These are phyloP conservation scores for Cystobasidium slooffiae DNA, from an alignment of 1,284 basidiomycete species.

Conservation along the genomic window DNA sequence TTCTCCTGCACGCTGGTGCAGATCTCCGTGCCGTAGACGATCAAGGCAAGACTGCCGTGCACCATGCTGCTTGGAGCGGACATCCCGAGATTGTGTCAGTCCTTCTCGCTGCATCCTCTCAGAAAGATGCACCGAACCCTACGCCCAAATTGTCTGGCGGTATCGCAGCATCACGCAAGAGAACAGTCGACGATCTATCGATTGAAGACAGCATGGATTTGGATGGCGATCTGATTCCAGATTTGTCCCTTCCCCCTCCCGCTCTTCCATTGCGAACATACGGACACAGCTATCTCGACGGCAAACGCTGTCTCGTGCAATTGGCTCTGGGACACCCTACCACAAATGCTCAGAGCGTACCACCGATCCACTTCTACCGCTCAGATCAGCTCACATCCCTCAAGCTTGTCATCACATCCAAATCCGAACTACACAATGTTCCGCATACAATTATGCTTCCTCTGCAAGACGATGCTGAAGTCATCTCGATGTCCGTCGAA, in stretches of 20 bases:
- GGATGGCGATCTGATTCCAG: slow-evolving; percentile 83
- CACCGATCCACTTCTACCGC: slow-evolving; percentile 59
- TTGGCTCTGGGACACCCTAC: slow-evolving; percentile 76
- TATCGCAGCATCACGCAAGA: background rate
- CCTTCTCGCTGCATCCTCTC: slow-evolving; percentile 64
- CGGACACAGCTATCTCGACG: slow-evolving; percentile 83
- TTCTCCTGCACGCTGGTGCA: slow-evolving; percentile 78
- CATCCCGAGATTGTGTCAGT: slow-evolving; percentile 76
- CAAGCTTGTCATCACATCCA: slow-evolving; percentile 89
- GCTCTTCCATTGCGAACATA: slow-evolving; percentile 95
- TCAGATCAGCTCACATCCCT: slow-evolving; percentile 68
- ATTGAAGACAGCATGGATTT: slow-evolving; percentile 51
- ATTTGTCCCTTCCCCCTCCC: slow-evolving; percentile 90
- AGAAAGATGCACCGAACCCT: background rate
- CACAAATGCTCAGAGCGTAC: slow-evolving; percentile 46
- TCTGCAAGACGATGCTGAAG: slow-evolving; percentile 75
- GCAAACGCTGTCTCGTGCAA: slow-evolving; percentile 77
- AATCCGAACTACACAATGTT: slow-evolving; percentile 77
- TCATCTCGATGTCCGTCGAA: slow-evolving; percentile 87
- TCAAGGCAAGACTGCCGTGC: slow-evolving; percentile 79
- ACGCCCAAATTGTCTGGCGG: background rate
- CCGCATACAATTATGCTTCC: slow-evolving; percentile 88
- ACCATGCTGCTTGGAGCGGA: slow-evolving; percentile 98
- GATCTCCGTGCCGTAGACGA: slow-evolving; percentile 80
- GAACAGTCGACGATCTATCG: slow-evolving; percentile 11